Conservation (phyloP, 1,284 basidiomycete species). For the Ganoderma multipileum region DNA sequence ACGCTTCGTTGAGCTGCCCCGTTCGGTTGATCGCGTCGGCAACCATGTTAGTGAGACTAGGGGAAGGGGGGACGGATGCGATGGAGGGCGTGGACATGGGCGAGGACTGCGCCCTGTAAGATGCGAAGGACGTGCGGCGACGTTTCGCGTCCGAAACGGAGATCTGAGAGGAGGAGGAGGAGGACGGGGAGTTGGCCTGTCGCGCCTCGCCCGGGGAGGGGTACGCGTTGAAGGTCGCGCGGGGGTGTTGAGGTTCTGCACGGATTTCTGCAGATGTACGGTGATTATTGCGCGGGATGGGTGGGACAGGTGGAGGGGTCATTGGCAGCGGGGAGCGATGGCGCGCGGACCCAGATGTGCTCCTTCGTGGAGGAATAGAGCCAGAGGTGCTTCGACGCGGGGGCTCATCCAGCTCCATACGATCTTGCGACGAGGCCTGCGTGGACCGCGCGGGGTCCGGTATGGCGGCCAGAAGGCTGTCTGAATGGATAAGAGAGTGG, state of each 20-base stretch:
- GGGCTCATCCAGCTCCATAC: neutral
- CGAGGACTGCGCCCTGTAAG: constrained; percentile 28
- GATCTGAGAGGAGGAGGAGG: neutral
- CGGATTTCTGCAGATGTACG: neutral
- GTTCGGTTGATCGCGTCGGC: constrained; percentile 30
- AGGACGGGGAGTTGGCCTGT: neutral
- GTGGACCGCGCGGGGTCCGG: neutral
- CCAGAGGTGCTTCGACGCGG: neutral
- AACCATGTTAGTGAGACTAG: constrained; percentile 29
- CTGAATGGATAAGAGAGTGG: neutral
- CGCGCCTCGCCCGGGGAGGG: neutral
- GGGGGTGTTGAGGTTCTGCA: neutral
- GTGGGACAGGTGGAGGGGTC: constrained; percentile 6
- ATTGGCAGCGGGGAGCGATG: neutral
- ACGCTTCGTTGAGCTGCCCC: constrained; percentile 15
- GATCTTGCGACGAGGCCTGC: neutral
- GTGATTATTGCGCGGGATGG: constrained; percentile 9
- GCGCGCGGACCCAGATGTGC: neutral
- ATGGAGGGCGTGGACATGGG: constrained; percentile 28
- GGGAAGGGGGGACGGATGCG: constrained; percentile 28
- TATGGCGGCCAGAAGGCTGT: constrained; percentile 16
- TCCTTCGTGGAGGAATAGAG: neutral
- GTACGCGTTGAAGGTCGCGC: neutral
- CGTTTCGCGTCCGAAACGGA: constrained; percentile 10
- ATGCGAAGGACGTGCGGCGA: constrained; percentile 27